These are phyloP conservation scores for Cordyceps pruinosa DNA, from an alignment of 2,329 filamentous ascomycete genomes.

Conservation along the genomic window DNA sequence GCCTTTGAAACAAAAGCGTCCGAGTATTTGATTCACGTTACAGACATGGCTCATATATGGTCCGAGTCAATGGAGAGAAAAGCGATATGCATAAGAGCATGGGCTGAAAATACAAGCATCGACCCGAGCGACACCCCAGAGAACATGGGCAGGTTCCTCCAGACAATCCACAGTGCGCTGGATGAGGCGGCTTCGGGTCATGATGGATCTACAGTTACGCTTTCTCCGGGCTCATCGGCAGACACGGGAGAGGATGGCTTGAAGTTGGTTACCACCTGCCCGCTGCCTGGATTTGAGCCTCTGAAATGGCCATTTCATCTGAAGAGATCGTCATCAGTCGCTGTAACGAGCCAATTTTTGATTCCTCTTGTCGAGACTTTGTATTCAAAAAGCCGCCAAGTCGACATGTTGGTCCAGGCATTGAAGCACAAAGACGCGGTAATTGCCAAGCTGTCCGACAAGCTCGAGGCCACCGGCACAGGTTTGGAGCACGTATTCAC, in stretches of 20 bases:
- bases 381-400: slow-evolving; percentile 31
- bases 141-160: slow-evolving; percentile 61
- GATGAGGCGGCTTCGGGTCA: slow-evolving; percentile 39
- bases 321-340: slow-evolving; percentile 34
- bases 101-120: slow-evolving; percentile 60
- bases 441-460: slow-evolving; percentile 45
- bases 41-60: slow-evolving; percentile 71
- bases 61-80: slow-evolving; percentile 54
- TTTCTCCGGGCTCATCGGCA: slow-evolving; percentile 29
- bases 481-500: slow-evolving; percentile 50
- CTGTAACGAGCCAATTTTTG: slow-evolving; percentile 42
- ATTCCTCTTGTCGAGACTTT: slow-evolving; percentile 45
- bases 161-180: slow-evolving; percentile 50
- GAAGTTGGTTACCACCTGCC: slow-evolving; percentile 48
- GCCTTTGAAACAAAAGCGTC: slow-evolving; percentile 48
- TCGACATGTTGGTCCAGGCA: slow-evolving; percentile 35
- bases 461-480: slow-evolving; percentile 44
- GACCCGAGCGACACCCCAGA: slow-evolving; percentile 63
- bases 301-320: slow-evolving; percentile 61
- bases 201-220: slow-evolving; percentile 36
- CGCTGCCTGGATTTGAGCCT: slow-evolving; percentile 57
- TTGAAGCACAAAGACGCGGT: slow-evolving; percentile 46
- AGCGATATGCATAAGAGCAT: slow-evolving; percentile 56
- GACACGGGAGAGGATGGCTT: slow-evolving; percentile 36
- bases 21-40: slow-evolving; percentile 60